Percentiles rank a stretch among this genome's conserved stretches.
phyloP scores from a whole-genome alignment of 208 protist species.

The Porcisia deanei region DNA sequence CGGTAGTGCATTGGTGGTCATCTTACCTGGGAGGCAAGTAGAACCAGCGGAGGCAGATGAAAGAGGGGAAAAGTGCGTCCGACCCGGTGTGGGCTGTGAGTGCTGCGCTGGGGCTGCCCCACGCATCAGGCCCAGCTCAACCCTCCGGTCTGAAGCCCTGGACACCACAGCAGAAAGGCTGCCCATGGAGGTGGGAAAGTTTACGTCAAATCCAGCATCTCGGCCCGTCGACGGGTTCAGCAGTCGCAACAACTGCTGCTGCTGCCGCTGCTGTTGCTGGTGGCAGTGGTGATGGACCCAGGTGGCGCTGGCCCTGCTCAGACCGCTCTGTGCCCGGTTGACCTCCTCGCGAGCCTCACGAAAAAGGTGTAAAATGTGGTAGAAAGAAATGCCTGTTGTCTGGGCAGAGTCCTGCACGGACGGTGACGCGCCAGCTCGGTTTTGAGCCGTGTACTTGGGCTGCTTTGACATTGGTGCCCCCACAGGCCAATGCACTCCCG shows the following conservation, averaged over 20 bases:
- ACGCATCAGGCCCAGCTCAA: not conserved
- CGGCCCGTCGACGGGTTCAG: not conserved
- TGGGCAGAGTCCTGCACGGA: not conserved
- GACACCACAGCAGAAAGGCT: not conserved
- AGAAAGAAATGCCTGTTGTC: slow-evolving; percentile 5
- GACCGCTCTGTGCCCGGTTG: slow-evolving; percentile 18
- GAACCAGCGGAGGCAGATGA: not conserved
- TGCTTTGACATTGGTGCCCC: not conserved
- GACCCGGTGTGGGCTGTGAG: not conserved
- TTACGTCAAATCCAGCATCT: not conserved
- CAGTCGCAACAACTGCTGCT: slow-evolving; percentile 3
- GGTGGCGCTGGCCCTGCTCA: slow-evolving; percentile 10
- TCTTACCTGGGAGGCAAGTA: not conserved
- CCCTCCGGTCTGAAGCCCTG: not conserved
- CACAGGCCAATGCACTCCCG: too few relatives aligned
- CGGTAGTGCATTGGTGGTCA: not conserved
- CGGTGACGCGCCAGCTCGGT: not conserved
- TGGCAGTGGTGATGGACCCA: slow-evolving; percentile 9
- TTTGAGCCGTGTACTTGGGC: not conserved
- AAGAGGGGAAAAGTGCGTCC: not conserved
- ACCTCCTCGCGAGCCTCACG: slow-evolving; percentile 24
- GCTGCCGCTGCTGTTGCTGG: not conserved
- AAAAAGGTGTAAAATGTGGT: slow-evolving; percentile 15
- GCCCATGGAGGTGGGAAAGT: not conserved
- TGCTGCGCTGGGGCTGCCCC: not conserved